Percentiles rank a stretch among this genome's conserved stretches.
These are phyloP conservation scores for Tetrahymena borealis DNA, from an alignment of 73 alveolate genomes.

Conservation along the genomic window DNA sequence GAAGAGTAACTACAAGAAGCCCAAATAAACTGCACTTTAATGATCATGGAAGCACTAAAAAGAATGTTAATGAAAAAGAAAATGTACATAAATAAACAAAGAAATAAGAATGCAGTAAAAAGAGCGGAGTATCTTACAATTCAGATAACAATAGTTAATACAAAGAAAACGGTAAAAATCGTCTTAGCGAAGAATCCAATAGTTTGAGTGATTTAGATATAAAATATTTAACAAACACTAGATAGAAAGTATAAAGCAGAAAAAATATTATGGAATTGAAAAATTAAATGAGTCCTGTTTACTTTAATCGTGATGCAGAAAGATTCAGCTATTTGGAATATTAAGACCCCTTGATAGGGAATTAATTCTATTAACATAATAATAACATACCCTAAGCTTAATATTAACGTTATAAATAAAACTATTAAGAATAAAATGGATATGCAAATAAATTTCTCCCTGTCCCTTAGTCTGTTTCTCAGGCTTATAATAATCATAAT, in stretches of 20 bases:
- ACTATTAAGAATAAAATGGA: not conserved
- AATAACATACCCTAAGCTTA: not conserved
- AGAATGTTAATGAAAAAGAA: not conserved
- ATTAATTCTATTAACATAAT: not conserved
- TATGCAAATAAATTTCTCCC: not conserved
- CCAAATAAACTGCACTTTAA: not conserved
- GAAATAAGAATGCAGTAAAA: not conserved
- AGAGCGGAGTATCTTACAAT: not conserved
- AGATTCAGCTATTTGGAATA: not conserved
- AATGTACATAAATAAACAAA: not conserved
- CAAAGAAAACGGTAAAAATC: not conserved
- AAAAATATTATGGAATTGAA: not conserved
- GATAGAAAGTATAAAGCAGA: not conserved
- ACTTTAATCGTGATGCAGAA: not conserved
- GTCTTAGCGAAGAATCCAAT: not conserved
- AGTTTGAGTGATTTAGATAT: not conserved
- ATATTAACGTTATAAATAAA: not conserved
- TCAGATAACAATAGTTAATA: not conserved
- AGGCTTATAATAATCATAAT: not conserved
- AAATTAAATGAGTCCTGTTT: not conserved
- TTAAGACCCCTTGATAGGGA: not conserved
- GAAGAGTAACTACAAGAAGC: not conserved
- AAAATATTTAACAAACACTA: not conserved
- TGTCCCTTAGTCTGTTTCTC: not conserved
- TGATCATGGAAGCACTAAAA: not conserved